These are phyloP conservation scores for Monoraphidium neglectum DNA, from an alignment of 139 green algal species.

Conservation along the genomic window DNA sequence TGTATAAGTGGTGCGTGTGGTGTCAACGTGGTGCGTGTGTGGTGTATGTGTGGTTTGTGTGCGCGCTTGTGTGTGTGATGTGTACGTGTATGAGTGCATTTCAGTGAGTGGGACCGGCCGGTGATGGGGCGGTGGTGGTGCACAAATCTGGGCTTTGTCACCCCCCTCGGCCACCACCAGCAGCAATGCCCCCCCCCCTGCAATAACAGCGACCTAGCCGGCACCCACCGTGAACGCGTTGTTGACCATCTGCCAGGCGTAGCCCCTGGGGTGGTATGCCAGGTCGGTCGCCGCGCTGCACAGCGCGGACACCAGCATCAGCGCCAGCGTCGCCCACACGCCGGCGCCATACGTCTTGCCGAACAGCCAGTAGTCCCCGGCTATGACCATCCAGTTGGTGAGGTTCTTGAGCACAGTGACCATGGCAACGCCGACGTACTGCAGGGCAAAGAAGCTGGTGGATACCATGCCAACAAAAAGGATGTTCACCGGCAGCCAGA, in stretches of 20 bases:
- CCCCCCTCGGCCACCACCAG: slow-evolving; percentile 11
- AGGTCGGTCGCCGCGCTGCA: slow-evolving; percentile 77
- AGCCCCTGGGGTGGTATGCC: slow-evolving; percentile 70
- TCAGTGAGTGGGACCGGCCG: too few species aligned
- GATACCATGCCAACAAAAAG: slow-evolving; percentile 93
- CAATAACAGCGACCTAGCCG: not conserved
- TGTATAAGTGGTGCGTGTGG: too few species aligned
- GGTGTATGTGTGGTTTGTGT: too few species aligned
- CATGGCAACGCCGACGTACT: slow-evolving; percentile 70
- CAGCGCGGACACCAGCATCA: slow-evolving; percentile 81
- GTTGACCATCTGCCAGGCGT: slow-evolving; percentile 75
- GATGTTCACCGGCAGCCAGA: slow-evolving; percentile 89
- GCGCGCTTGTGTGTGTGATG: too few species aligned
- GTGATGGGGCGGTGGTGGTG: too few species aligned
- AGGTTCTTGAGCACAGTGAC: slow-evolving; percentile 92
- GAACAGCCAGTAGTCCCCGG: slow-evolving; percentile 77
- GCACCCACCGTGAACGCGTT: slow-evolving; percentile 65
- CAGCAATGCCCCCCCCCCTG: not conserved
- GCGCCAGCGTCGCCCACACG: slow-evolving; percentile 67
- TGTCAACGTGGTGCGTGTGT: too few species aligned
- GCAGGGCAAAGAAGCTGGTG: slow-evolving; percentile 76
- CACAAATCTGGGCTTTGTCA: not conserved
- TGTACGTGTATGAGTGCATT: too few species aligned
- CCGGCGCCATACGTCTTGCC: slow-evolving; percentile 52
- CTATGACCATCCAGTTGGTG: slow-evolving; percentile 83